These are phyloP conservation scores for Pleurotus ostreatus DNA, from an alignment of 768 basidiomycete genomes.

Conservation along the genomic window DNA sequence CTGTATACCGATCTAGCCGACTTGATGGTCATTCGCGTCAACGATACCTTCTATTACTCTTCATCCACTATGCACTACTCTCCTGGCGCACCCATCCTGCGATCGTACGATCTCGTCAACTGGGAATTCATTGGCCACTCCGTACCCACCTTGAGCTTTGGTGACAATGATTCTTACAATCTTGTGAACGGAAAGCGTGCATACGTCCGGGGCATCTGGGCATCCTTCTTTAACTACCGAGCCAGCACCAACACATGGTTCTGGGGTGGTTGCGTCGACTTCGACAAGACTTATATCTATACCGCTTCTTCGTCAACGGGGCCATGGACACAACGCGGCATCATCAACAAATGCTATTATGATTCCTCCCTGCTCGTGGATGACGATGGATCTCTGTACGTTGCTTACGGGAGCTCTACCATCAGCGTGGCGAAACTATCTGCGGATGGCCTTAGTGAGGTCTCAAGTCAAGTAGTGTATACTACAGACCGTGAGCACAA, in stretches of 20 bases:
- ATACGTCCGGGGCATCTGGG: slow-evolving; percentile 16
- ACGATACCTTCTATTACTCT: slow-evolving; percentile 16
- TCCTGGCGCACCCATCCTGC: slow-evolving; percentile 16
- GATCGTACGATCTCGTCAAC: slow-evolving; percentile 17
- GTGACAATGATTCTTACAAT: slow-evolving; percentile 11
- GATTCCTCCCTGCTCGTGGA: slow-evolving; percentile 15
- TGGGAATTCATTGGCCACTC: slow-evolving; percentile 17
- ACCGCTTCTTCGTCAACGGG: slow-evolving; percentile 10
- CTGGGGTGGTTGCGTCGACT: slow-evolving; percentile 16
- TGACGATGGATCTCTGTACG: slow-evolving; percentile 15
- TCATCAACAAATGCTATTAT: slow-evolving; percentile 14
- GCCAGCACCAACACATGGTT: slow-evolving; percentile 13
- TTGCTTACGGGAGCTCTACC: slow-evolving; percentile 12
- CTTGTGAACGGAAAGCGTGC: slow-evolving; percentile 14
- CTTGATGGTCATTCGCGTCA: slow-evolving; percentile 13
- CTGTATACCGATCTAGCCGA: slow-evolving; percentile 14
- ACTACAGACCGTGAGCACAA: neutral
- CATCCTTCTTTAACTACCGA: slow-evolving; percentile 14
- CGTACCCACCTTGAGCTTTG: slow-evolving; percentile 14
- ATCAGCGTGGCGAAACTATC: slow-evolving; percentile 14
- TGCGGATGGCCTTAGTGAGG: slow-evolving; percentile 9
- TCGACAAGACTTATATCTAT: slow-evolving; percentile 14
- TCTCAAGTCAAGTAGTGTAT: slow-evolving; percentile 10
- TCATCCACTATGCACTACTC: slow-evolving; percentile 18
- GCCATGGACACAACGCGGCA: slow-evolving; percentile 13